These are phyloP conservation scores for Chaetomidium leptoderma DNA, from an alignment of 495 filamentous ascomycete species.

Conservation along the genomic window DNA sequence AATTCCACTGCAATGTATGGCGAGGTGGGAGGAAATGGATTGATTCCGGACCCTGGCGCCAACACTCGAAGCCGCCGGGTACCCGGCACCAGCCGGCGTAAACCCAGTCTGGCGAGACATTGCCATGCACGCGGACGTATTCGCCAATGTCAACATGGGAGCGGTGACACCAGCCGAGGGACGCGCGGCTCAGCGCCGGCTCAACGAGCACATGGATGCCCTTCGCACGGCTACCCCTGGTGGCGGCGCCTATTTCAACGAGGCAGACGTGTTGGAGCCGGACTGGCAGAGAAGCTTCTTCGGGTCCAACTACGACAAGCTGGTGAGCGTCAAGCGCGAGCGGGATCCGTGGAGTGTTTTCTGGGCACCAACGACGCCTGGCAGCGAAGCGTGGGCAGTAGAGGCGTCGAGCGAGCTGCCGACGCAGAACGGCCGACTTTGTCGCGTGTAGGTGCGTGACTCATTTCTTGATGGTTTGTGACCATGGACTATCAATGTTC, in stretches of 20 bases:
- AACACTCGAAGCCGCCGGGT: slow-evolving; percentile 31
- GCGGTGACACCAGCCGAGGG: background rate
- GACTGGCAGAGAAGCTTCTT: slow-evolving; percentile 58
- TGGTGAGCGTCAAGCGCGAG: slow-evolving; percentile 48
- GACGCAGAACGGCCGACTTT: slow-evolving; percentile 34
- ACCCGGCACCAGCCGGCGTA: slow-evolving; percentile 34
- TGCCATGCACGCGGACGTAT: slow-evolving; percentile 52
- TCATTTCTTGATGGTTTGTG: no score
- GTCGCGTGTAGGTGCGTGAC: slow-evolving; percentile 18
- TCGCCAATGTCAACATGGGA: slow-evolving; percentile 22
- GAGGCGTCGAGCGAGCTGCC: slow-evolving; percentile 16
- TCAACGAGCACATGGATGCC: slow-evolving; percentile 10
- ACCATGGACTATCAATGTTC: no score
- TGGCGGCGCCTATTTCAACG: slow-evolving; percentile 44
- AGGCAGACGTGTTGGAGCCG: slow-evolving; percentile 52
- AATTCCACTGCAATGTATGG: no score
- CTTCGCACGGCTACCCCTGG: slow-evolving; percentile 28
- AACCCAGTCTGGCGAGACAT: slow-evolving; percentile 54
- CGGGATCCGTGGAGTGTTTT: slow-evolving; percentile 52
- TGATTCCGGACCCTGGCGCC: slow-evolving; percentile 27
- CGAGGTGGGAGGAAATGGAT: no score
- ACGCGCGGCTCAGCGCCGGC: slow-evolving; percentile 1
- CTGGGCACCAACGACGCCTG: slow-evolving; percentile 51
- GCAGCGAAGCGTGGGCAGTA: slow-evolving; percentile 47
- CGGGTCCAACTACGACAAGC: slow-evolving; percentile 47